A percentile compares a stretch with the other conserved stretches of the same genome.
Conservation (phyloP, 1,139 yeast genomes). For the Geotrichum europaeum region DNA sequence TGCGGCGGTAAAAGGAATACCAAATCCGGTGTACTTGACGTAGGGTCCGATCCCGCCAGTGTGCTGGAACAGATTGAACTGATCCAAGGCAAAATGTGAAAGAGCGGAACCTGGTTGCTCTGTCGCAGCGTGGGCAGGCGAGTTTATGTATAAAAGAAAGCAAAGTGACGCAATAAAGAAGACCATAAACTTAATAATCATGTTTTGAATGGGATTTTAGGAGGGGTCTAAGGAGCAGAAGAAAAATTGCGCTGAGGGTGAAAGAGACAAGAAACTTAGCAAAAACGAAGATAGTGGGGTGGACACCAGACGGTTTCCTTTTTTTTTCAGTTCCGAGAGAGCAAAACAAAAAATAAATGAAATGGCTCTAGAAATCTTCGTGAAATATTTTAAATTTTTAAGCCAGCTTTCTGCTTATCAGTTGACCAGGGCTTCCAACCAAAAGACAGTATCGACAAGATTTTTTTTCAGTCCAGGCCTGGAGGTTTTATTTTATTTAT, state of each 20-base stretch:
- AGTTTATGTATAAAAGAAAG: neutral
- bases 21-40: constrained; percentile 42
- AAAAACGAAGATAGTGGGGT: neutral
- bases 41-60: constrained; percentile 19
- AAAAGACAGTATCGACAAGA: no score
- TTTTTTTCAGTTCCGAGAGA: neutral
- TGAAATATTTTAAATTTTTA: no score
- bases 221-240: neutral
- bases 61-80: constrained; percentile 15
- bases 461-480: no score
- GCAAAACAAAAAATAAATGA: neutral
- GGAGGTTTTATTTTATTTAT: no score
- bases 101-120: neutral
- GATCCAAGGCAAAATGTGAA: neutral
- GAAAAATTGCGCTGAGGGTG: neutral
- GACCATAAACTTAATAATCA: neutral
- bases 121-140: neutral
- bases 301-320: neutral
- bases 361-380: no score
- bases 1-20: constrained; percentile 30
- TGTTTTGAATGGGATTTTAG: neutral
- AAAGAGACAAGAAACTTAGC: neutral
- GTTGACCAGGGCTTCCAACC: no score
- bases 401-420: no score
- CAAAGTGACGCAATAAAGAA: neutral